Evolutionary conservation across 73 alveolate genomes (phyloP).

Genomic region (Loxodes magnus): DNA sequence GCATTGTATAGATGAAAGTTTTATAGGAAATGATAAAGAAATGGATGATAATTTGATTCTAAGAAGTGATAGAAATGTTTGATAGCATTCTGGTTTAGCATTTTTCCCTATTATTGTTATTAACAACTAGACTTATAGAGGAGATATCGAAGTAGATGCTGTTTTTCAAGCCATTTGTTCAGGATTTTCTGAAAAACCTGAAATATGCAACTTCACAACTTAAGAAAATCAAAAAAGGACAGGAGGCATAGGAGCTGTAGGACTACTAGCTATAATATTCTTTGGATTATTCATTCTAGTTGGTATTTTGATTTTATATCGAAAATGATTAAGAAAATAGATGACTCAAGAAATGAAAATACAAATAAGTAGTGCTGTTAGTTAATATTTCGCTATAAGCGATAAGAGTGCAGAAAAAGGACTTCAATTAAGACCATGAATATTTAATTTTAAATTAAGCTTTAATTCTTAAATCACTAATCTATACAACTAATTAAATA

Average conservation of each 20-base stretch:
- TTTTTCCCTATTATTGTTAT: conserved; percentile 23
- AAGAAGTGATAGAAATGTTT: not conserved
- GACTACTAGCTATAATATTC: too few relatives aligned
- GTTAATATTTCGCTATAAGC: not conserved
- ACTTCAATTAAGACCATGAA: too few relatives aligned
- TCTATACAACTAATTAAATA: too few relatives aligned
- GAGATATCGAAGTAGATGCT: conserved; percentile 21
- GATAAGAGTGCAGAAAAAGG: too few relatives aligned
- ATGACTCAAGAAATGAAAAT: not conserved
- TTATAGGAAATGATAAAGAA: conserved; percentile 10
- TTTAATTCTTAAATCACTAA: too few relatives aligned
- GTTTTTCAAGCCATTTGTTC: conserved; percentile 6
- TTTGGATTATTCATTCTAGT: too few relatives aligned
- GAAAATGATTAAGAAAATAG: not conserved
- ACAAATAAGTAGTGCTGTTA: not conserved
- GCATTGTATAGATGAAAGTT: conserved; percentile 10
- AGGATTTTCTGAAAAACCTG: too few relatives aligned
- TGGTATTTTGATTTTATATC: not conserved
- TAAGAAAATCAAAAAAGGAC: too few relatives aligned
- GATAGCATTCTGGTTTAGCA: not conserved
- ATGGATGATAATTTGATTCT: conserved; percentile 20
- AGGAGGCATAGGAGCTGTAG: too few relatives aligned
- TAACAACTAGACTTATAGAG: conserved; percentile 22
- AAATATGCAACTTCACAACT: too few relatives aligned
- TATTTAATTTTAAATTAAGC: too few relatives aligned